A percentile compares a stretch with the other conserved stretches of the same genome.
Evolutionary conservation across 2,329 filamentous ascomycete species (phyloP).

Genomic region (Exophiala xenobiotica): DNA sequence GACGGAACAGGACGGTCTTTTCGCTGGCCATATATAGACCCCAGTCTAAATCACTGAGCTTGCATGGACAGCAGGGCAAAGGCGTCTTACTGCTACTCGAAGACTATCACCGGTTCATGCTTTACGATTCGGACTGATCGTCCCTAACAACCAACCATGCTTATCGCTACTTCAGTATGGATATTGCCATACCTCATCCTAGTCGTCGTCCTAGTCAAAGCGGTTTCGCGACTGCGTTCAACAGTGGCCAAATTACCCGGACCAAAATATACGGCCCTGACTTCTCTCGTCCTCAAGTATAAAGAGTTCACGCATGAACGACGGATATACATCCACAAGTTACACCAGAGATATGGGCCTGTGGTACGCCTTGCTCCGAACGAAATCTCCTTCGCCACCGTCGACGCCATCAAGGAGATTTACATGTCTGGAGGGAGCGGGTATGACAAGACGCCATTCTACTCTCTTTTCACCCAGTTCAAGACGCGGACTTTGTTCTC

Average conservation of each 20-base stretch:
- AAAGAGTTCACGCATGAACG: slow-evolving; percentile 8
- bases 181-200: slow-evolving; percentile 1
- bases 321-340: slow-evolving; percentile 27
- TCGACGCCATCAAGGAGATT: slow-evolving; percentile 57
- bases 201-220: not conserved
- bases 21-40: too few relatives aligned
- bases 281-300: slow-evolving; percentile 14
- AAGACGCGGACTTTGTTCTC: slow-evolving; percentile 16
- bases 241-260: slow-evolving; percentile 15
- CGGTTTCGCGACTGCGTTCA: not conserved
- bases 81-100: too few relatives aligned
- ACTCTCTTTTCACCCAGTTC: slow-evolving; percentile 38
- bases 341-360: slow-evolving; percentile 32
- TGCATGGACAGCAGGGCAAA: too few relatives aligned
- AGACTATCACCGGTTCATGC: too few relatives aligned
- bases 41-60: too few relatives aligned
- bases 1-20: too few relatives aligned
- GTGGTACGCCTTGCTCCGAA: slow-evolving; percentile 33
- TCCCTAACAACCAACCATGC: too few relatives aligned
- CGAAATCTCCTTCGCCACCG: slow-evolving; percentile 66
- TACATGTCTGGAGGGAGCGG: slow-evolving; percentile 48
- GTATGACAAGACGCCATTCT: slow-evolving; percentile 40
- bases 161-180: not conserved
- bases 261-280: slow-evolving; percentile 9
- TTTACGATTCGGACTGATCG: too few relatives aligned